A percentile compares a stretch with the other conserved stretches of the same genome.
Conservation (phyloP, 1,284 basidiomycete genomes). For the Pascua guehoae region DNA sequence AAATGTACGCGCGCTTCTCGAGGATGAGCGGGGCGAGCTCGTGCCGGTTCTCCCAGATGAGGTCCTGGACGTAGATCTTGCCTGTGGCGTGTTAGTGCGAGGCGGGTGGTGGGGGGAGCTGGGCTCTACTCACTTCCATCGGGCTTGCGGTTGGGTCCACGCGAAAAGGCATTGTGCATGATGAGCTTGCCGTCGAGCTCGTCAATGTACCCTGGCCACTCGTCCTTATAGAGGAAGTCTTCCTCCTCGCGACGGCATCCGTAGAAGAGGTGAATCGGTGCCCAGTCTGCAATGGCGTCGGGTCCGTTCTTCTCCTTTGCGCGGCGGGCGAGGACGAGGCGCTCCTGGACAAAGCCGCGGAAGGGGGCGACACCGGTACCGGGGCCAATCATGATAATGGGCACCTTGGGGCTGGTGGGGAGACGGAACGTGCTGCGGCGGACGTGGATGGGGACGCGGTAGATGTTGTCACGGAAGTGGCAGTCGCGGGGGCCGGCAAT, state of each 20-base stretch:
- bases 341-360: slow-evolving; percentile 97
- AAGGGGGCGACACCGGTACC: slow-evolving; percentile 98
- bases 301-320: slow-evolving; percentile 85
- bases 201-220: slow-evolving; percentile 82
- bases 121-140: slow-evolving; percentile 60
- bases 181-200: slow-evolving; percentile 88
- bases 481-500: slow-evolving; percentile 84
- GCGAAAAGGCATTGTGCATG: slow-evolving; percentile 83
- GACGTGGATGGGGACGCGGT: slow-evolving; percentile 88
- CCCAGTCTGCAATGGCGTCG: slow-evolving; percentile 91
- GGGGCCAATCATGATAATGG: slow-evolving; percentile 97
- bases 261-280: slow-evolving; percentile 88
- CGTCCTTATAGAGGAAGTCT: slow-evolving; percentile 90
- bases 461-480: slow-evolving; percentile 62
- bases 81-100: too few species aligned
- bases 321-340: slow-evolving; percentile 87
- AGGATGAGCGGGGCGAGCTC: slow-evolving; percentile 82
- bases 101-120: too few species aligned
- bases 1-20: slow-evolving; percentile 89
- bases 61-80: slow-evolving; percentile 97
- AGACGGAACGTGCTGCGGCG: slow-evolving; percentile 92
- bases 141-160: slow-evolving; percentile 70
- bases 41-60: slow-evolving; percentile 76
- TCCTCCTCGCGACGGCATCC: slow-evolving; percentile 82
- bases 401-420: slow-evolving; percentile 94